These are phyloP conservation scores for Canariomyces notabilis DNA, from an alignment of 2,329 filamentous ascomycete genomes.

Conservation along the genomic window DNA sequence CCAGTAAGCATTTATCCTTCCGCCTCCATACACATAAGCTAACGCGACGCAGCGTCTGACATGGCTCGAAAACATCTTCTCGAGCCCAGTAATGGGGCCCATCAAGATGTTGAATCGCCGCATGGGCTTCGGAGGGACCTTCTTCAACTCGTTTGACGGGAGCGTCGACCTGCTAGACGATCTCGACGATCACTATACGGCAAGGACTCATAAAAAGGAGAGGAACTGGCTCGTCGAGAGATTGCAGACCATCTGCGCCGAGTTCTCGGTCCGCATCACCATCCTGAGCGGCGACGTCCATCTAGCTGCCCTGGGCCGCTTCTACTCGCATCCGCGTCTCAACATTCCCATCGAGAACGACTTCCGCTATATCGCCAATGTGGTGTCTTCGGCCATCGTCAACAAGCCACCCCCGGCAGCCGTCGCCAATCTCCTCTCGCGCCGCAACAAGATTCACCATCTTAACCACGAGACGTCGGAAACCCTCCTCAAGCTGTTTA, in stretches of 20 bases:
- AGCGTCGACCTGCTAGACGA: slow-evolving; percentile 90
- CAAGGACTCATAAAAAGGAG: slow-evolving; percentile 85
- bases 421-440: slow-evolving; percentile 85
- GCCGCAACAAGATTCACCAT: slow-evolving; percentile 77
- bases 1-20: slow-evolving; percentile 46
- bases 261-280: slow-evolving; percentile 84
- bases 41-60: slow-evolving; percentile 61
- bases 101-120: slow-evolving; percentile 86
- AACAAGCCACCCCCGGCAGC: slow-evolving; percentile 86
- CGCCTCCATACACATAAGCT: neutral
- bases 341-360: slow-evolving; percentile 74
- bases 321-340: slow-evolving; percentile 84
- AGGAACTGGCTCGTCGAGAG: slow-evolving; percentile 72
- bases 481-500: slow-evolving; percentile 88
- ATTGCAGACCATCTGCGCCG: slow-evolving; percentile 76
- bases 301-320: slow-evolving; percentile 83
- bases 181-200: slow-evolving; percentile 93
- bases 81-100: slow-evolving; percentile 79
- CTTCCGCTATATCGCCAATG: slow-evolving; percentile 90
- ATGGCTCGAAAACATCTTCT: slow-evolving; percentile 93
- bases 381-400: slow-evolving; percentile 91
- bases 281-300: slow-evolving; percentile 95
- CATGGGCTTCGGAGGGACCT: slow-evolving; percentile 75
- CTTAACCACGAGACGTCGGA: slow-evolving; percentile 74
- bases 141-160: slow-evolving; percentile 94